phyloP scores from a whole-genome alignment of 2,329 filamentous ascomycete genomes.

The Allantophomopsis lycopodina region DNA sequence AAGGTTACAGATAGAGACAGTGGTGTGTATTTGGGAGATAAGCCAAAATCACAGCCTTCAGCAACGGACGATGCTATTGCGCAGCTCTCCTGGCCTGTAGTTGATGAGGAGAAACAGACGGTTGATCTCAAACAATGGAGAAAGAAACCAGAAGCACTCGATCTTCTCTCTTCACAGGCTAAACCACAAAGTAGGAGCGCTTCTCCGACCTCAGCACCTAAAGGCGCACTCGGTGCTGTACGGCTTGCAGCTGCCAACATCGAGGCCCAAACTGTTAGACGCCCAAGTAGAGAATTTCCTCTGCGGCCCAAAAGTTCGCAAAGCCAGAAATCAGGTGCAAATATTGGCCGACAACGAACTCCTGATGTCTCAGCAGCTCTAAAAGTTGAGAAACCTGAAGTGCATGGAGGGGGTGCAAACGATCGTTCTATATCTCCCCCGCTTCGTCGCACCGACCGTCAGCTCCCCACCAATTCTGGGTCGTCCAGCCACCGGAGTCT shows the following conservation, averaged over 20 bases:
- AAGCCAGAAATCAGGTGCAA: slow-evolving; percentile 13
- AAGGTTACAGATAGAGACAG: slow-evolving; percentile 28
- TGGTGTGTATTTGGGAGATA: slow-evolving; percentile 39
- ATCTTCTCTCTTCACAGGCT: neutral
- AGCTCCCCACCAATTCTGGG: slow-evolving; percentile 64
- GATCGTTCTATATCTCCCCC: slow-evolving; percentile 48
- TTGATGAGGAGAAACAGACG: slow-evolving; percentile 30
- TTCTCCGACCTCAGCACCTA: slow-evolving; percentile 6
- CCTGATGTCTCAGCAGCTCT: slow-evolving; percentile 29
- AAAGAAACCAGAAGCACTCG: too few relatives aligned
- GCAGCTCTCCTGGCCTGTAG: slow-evolving; percentile 22
- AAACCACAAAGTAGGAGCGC: neutral
- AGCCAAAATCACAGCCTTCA: slow-evolving; percentile 14
- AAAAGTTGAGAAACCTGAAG: slow-evolving; percentile 1
- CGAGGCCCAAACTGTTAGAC: slow-evolving; percentile 6
- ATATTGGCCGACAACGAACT: slow-evolving; percentile 17
- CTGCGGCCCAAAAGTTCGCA: slow-evolving; percentile 11
- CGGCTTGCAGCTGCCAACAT: slow-evolving; percentile 8
- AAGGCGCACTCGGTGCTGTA: slow-evolving; percentile 1
- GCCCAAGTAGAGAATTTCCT: slow-evolving; percentile 12
- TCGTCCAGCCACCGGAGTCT: slow-evolving; percentile 44
- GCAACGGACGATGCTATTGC: slow-evolving; percentile 20
- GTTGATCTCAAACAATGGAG: slow-evolving; percentile 22
- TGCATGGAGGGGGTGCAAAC: slow-evolving; percentile 23
- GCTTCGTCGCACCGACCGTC: slow-evolving; percentile 53